Evolutionary conservation across 768 basidiomycete species (phyloP), one percentile per base, ranked within the genome.

Genomic region (Lyophyllum atratum): DNA sequence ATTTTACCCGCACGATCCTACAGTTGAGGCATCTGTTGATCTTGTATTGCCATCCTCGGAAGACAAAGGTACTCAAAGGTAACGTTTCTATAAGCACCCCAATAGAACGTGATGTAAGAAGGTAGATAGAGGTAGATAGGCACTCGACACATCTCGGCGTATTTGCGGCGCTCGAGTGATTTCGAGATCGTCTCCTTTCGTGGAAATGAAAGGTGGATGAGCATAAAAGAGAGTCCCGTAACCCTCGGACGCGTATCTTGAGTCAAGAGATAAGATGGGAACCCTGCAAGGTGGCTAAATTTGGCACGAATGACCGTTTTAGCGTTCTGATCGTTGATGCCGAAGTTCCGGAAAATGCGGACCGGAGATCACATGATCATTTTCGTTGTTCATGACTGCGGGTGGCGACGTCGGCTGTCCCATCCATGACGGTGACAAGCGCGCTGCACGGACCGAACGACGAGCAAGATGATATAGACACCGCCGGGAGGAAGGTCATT

Each of bases 391-490:
- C 5, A 40, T 37, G 34, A 37, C 34, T 15, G 34, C 6, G 17
- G 11, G 17, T 15, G 34, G 17, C 34, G 34, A 14, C 14, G 6
- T 15, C 11, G 14, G 17, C 25, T 49, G 6, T 33, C 33, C 49
- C 21, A n/a, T 52, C 51, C 45, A 61, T 55, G 60, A 54, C 46
- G 40, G 28, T n/a, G 40, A 49, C 40, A 47, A 52, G 39, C 54
- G 56, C 48, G 39, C 25, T 9, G 52, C 14, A 37, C 51, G 49
- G 52, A 48, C 24, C 45, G 28, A 34, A 19, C 49, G 43, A 43
- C 31, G 49, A 55, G 22, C 33, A 57, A 19, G 52, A 62, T 53
- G 56, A 63, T 34, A 44, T 59, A 65, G 52, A 54, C 17, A 58
- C 43, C n/a, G 21, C 60, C n/a, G 19, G 50, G 17, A 51, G 40